These are phyloP conservation scores for Pseudocercospora pini-densiflorae DNA, from an alignment of 2,329 filamentous ascomycete genomes.

Conservation along the genomic window DNA sequence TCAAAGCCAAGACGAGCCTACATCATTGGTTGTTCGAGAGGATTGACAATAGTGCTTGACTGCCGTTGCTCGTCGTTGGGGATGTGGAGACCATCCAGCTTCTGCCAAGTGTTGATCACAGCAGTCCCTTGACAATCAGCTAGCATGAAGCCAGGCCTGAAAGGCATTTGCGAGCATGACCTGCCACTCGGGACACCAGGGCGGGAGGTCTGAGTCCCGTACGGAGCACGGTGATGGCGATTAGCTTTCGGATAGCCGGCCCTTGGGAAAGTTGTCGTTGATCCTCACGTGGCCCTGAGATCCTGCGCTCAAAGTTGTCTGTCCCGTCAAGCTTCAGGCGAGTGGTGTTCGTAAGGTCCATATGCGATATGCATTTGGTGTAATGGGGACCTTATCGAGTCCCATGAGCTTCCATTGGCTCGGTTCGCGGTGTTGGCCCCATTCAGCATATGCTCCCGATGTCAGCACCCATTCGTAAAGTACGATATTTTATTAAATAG, in stretches of 20 bases:
- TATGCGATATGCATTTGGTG: background rate
- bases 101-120: background rate
- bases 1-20: background rate
- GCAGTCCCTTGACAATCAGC: background rate
- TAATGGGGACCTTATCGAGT: background rate
- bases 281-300: constrained; percentile 8
- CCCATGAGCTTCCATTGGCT: background rate
- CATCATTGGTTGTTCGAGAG: background rate
- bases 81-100: background rate
- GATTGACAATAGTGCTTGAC: background rate
- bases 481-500: too few species aligned
- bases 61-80: background rate
- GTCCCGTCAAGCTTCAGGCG: background rate
- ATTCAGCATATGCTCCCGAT: constrained; percentile 3
- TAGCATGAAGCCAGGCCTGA: background rate
- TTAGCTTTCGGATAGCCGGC: constrained; percentile 11
- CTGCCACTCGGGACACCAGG: background rate
- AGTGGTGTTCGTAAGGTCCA: background rate
- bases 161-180: background rate
- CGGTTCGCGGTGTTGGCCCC: constrained; percentile 2
- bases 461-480: too few species aligned
- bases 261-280: background rate
- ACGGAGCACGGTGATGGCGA: background rate
- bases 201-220: background rate
- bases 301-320: background rate